A percentile compares a stretch with the other conserved stretches of the same genome.
Conservation (phyloP, 305 asterid genomes). For the Euphrasia arctica region DNA sequence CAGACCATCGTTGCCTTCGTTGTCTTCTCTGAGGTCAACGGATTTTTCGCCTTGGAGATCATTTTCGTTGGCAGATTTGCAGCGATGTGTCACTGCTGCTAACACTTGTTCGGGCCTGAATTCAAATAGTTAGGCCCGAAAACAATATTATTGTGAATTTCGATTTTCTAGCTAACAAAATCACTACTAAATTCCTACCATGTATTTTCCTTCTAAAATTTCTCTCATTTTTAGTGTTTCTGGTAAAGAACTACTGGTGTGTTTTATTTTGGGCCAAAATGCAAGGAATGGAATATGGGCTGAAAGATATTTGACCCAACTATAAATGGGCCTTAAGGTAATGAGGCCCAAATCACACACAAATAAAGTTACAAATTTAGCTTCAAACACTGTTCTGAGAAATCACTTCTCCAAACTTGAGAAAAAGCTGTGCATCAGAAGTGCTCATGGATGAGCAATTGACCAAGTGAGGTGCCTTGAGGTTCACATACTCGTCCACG, state of each 20-base stretch:
- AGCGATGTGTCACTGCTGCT: constrained; percentile 21
- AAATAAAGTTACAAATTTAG: not conserved
- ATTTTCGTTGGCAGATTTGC: constrained; percentile 53
- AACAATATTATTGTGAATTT: no score
- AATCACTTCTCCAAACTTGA: constrained; percentile 41
- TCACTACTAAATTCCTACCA: not conserved
- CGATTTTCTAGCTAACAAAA: no score
- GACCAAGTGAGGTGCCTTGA: constrained; percentile 72
- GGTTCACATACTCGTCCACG: constrained; percentile 75
- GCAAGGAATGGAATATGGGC: no score
- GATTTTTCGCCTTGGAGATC: constrained; percentile 37
- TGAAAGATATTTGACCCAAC: no score
- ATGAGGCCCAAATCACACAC: no score
- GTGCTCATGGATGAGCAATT: constrained; percentile 79
- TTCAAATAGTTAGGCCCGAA: not conserved
- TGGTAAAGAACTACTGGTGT: no score
- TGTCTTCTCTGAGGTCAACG: not conserved
- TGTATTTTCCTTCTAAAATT: not conserved
- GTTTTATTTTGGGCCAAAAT: not conserved
- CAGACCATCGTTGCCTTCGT: not conserved
- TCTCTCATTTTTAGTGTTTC: no score
- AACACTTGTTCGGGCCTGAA: constrained; percentile 14
- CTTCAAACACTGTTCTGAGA: constrained; percentile 31
- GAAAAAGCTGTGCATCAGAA: constrained; percentile 64
- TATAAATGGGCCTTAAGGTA: no score